These are phyloP conservation scores for Allantophomopsis lycopodina DNA, from an alignment of 2,329 filamentous ascomycete genomes.

Conservation along the genomic window DNA sequence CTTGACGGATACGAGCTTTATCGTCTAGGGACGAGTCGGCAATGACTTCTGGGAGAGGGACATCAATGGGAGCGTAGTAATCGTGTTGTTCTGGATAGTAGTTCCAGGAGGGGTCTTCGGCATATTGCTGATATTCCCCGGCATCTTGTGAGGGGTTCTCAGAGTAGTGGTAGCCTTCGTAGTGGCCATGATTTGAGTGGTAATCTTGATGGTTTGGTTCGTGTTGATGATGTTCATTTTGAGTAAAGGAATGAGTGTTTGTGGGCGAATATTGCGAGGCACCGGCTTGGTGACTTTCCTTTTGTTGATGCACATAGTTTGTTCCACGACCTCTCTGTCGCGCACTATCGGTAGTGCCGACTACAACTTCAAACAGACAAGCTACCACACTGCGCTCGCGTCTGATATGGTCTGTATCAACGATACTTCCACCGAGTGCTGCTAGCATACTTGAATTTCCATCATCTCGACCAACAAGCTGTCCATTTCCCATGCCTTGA, in stretches of 20 bases:
- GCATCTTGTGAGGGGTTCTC: slow-evolving; percentile 5
- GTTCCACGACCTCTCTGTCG: slow-evolving; percentile 15
- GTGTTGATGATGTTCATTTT: neutral
- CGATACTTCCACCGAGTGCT: slow-evolving; percentile 52
- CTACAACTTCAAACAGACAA: slow-evolving; percentile 71
- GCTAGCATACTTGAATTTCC: slow-evolving; percentile 29
- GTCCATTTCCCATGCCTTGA: slow-evolving; percentile 7
- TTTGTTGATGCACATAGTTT: slow-evolving; percentile 2
- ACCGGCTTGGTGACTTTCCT: neutral
- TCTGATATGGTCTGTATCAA: slow-evolving; percentile 76
- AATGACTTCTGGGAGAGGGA: slow-evolving; percentile 45
- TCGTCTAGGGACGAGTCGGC: slow-evolving; percentile 57
- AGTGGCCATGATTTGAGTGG: slow-evolving; percentile 11
- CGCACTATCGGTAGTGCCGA: slow-evolving; percentile 70
- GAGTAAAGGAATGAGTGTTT: neutral
- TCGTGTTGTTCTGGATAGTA: slow-evolving; percentile 11
- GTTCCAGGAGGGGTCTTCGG: slow-evolving; percentile 11
- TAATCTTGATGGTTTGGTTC: slow-evolving; percentile 1
- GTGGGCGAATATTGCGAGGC: neutral
- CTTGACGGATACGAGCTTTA: slow-evolving; percentile 66
- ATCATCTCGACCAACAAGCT: slow-evolving; percentile 18
- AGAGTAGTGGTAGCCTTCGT: slow-evolving; percentile 9
- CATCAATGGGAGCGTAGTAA: slow-evolving; percentile 27
- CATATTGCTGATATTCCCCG: slow-evolving; percentile 10
- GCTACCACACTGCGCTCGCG: slow-evolving; percentile 88